A percentile compares a stretch with the other conserved stretches of the same genome.
These are phyloP conservation scores for Lactarius psammicola DNA, from an alignment of 768 basidiomycete genomes.

Conservation along the genomic window DNA sequence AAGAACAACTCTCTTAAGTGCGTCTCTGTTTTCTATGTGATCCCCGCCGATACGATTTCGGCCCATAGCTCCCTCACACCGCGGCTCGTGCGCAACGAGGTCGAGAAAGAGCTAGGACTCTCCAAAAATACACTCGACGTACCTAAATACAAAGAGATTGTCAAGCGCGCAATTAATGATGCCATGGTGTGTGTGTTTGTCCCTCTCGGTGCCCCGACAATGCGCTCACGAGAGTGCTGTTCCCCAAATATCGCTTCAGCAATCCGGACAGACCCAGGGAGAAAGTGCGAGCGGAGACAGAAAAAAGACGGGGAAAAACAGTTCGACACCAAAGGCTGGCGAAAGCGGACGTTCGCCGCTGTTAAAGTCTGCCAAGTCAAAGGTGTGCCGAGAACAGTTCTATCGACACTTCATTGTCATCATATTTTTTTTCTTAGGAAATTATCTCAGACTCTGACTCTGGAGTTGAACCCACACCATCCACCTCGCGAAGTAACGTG, in stretches of 20 bases:
- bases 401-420: not conserved
- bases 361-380: conserved; percentile 20
- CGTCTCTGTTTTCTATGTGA: not conserved
- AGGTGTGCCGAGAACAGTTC: conserved; percentile 1
- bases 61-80: conserved; percentile 19
- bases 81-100: conserved; percentile 19
- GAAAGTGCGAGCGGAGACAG: not conserved
- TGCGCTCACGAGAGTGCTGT: not conserved
- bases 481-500: conserved; percentile 7
- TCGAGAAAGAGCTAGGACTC: conserved; percentile 11
- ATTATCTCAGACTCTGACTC: conserved; percentile 23
- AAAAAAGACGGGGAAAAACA: not conserved
- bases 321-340: conserved; percentile 3
- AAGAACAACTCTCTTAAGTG: conserved; percentile 9
- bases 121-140: conserved; percentile 5
- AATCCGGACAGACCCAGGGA: not conserved
- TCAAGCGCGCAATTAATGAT: conserved; percentile 18
- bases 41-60: not conserved
- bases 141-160: conserved; percentile 9
- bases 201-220: not conserved
- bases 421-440: conserved; percentile 14
- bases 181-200: conserved; percentile 17
- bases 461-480: conserved; percentile 6
- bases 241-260: not conserved
- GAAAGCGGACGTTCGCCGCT: conserved; percentile 2